phyloP scores from a whole-genome alignment of 2,329 filamentous ascomycete genomes.

The Aureobasidium sp. region DNA sequence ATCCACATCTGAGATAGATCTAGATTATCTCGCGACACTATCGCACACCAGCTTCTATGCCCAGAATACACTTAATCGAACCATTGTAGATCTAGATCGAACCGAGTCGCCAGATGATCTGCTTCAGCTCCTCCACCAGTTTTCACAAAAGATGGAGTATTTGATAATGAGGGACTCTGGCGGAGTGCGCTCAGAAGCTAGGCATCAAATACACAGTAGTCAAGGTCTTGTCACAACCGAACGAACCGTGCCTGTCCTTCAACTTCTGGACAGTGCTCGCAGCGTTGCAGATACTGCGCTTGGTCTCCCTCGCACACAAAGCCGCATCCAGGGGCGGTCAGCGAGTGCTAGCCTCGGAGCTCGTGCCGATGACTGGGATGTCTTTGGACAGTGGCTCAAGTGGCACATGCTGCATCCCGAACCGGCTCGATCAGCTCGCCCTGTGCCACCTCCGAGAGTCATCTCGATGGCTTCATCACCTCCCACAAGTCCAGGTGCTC shows the following conservation, averaged over 20 bases:
- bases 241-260: neutral
- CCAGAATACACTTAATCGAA: neutral
- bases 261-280: neutral
- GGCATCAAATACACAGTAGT: neutral
- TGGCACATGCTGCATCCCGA: neutral
- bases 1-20: neutral
- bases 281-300: neutral
- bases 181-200: neutral
- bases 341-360: neutral
- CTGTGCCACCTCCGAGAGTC: neutral
- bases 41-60: neutral
- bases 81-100: neutral
- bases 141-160: constrained; percentile 2
- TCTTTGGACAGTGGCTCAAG: neutral
- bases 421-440: neutral
- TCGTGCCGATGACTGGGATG: neutral
- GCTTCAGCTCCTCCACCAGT: neutral
- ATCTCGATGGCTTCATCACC: neutral
- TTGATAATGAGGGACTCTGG: neutral
- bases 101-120: neutral
- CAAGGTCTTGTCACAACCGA: neutral
- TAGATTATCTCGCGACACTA: neutral
- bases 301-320: neutral
- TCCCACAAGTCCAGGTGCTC: neutral
- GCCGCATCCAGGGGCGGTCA: neutral